Evolutionary conservation across 2,329 filamentous ascomycete genomes (phyloP), one percentile per base, ranked within the genome.

Genomic region (Aspergillus novoparasiticus): DNA sequence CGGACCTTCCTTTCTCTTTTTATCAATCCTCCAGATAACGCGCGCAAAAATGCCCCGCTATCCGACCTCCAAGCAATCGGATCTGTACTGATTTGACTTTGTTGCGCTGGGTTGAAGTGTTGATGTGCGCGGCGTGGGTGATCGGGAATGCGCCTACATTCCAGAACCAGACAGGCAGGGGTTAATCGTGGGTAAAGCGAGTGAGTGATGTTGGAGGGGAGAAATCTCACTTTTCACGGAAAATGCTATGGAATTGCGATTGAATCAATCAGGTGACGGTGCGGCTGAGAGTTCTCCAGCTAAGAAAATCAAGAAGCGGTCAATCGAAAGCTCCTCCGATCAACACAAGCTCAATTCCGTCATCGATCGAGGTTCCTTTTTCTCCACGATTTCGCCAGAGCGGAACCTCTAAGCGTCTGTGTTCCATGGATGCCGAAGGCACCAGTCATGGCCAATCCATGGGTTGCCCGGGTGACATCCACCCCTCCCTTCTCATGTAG

Each of bases 141-240:
- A 39, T 32, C 32, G 43, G 26, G 51, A 60, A 63, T 63, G 61
- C 61, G 65, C 65, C 71, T 72, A 59, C 71, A 72, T 73, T 73
- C 71, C 70, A 54, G 21, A 64, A 57, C 64, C 60, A 67, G 51
- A 54, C 59, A 43, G 36, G 54, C 14, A 41, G 32, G 59, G 61
- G 55, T 62, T 28, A 58, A 57, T 58, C 11, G 21, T n/a, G n/a
- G 51, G 19, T 14, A 54, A 21, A 21, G 32, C 9, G 32, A 11
- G 6, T 28, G 19, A 14, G 14, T 23, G 19, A 14, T 36, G 30
- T 23, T 4, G 9, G 12, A 19, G 46, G 26, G 26, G n/a, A 19
- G 2, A 6, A 6, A 53, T 11, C 50, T 32, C 30, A 14, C 50
- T 14, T 41, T n/a, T 41, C 39, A 41, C 39, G 19, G 16, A 19